These are phyloP conservation scores for Akanthomyces lecanii DNA, from an alignment of 2,329 filamentous ascomycete genomes.

Conservation along the genomic window DNA sequence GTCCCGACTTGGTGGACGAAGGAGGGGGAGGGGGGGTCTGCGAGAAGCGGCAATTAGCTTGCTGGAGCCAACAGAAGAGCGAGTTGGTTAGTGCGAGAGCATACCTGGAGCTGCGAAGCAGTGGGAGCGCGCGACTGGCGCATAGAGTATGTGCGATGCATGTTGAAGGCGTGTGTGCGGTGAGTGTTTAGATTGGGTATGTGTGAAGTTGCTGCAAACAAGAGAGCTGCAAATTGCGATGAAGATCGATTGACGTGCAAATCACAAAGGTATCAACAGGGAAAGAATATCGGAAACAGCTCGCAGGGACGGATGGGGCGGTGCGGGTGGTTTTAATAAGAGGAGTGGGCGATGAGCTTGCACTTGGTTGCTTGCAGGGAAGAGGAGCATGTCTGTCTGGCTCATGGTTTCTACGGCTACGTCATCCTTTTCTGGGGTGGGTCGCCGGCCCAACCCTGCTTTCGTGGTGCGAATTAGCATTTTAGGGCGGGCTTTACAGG, in stretches of 20 bases:
- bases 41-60: constrained; percentile 10
- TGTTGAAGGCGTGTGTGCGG: constrained; percentile 38
- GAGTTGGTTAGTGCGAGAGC: constrained; percentile 18
- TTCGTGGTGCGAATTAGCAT: not conserved
- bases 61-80: constrained; percentile 4
- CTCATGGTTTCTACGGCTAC: constrained; percentile 19
- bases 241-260: constrained; percentile 9
- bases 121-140: constrained; percentile 94
- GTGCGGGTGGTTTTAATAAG: constrained; percentile 16
- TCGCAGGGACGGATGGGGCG: constrained; percentile 14
- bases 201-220: not conserved
- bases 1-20: constrained; percentile 84
- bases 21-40: constrained; percentile 91
- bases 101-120: constrained; percentile 68
- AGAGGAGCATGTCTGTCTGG: not conserved
- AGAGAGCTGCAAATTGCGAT: not conserved
- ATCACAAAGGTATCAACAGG: constrained; percentile 12
- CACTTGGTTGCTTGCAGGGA: constrained; percentile 12
- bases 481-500: not conserved
- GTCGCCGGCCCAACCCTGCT: constrained; percentile 13
- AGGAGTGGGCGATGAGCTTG: constrained; percentile 7
- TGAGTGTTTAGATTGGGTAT: not conserved
- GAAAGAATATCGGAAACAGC: constrained; percentile 8
- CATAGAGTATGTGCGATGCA: constrained; percentile 99
- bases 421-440: constrained; percentile 17